Evolutionary conservation across 164 flowering plant genomes (phyloP).

Genomic region (Cinnamomum chago): DNA sequence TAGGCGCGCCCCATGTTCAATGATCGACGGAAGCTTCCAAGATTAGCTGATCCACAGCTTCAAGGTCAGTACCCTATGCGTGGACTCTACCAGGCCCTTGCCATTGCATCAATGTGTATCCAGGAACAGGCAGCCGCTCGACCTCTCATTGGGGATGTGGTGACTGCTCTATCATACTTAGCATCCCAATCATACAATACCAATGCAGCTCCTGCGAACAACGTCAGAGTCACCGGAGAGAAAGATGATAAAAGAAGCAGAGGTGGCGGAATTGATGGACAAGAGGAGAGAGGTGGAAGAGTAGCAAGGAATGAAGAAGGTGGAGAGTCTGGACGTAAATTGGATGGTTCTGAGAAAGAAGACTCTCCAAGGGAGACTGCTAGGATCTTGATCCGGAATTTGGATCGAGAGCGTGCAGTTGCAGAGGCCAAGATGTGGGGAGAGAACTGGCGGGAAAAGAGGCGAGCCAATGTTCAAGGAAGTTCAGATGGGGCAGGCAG

Average conservation of each 20-base stretch:
- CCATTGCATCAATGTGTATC: constrained; percentile 52
- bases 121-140: constrained; percentile 50
- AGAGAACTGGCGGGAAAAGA: constrained; percentile 78
- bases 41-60: constrained; percentile 44
- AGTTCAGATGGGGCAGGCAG: constrained; percentile 45
- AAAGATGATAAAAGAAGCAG: constrained; percentile 25
- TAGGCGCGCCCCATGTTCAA: constrained; percentile 52
- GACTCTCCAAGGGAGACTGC: constrained; percentile 75
- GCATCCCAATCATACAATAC: constrained; percentile 36
- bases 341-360: constrained; percentile 69
- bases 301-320: constrained; percentile 47
- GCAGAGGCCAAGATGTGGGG: constrained; percentile 99
- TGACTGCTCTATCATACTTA: constrained; percentile 49
- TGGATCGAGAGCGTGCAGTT: constrained; percentile 85
- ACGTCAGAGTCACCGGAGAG: not conserved
- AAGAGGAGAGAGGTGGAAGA: constrained; percentile 26
- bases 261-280: constrained; percentile 14
- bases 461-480: constrained; percentile 60
- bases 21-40: constrained; percentile 36
- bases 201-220: constrained; percentile 6
- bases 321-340: constrained; percentile 57
- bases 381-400: constrained; percentile 46
- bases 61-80: constrained; percentile 45
- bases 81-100: constrained; percentile 54
- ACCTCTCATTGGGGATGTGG: constrained; percentile 54